A percentile compares a stretch with the other conserved stretches of the same genome.
phyloP scores from a whole-genome alignment of 2,329 filamentous ascomycete genomes.

The Ilyonectria mors-panacis region DNA sequence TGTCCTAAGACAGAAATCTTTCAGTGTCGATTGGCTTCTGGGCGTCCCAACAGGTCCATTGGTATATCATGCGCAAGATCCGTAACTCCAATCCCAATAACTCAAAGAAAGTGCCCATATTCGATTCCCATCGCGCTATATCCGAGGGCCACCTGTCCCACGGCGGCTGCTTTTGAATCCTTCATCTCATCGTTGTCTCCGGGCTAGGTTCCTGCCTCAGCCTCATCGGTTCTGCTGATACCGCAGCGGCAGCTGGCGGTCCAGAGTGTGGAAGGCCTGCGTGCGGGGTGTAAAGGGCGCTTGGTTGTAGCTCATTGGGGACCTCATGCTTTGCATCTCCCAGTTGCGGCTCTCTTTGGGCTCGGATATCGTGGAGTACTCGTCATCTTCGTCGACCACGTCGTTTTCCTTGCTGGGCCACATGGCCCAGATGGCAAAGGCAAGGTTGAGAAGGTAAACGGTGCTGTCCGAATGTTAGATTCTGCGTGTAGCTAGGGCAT shows the following conservation, averaged over 20 bases:
- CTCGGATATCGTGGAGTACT: constrained; percentile 55
- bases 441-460: constrained; percentile 73
- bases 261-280: constrained; percentile 75
- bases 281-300: constrained; percentile 76
- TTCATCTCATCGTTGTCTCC: constrained; percentile 5
- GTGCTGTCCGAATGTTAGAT: constrained; percentile 57
- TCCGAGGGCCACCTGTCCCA: not conserved
- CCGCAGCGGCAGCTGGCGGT: constrained; percentile 70
- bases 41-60: constrained; percentile 15
- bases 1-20: constrained; percentile 19
- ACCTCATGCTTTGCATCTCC: constrained; percentile 71
- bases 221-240: constrained; percentile 46
- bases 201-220: constrained; percentile 7
- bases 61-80: constrained; percentile 22
- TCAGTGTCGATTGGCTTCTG: constrained; percentile 12
- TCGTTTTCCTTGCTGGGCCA: constrained; percentile 70
- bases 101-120: constrained; percentile 17
- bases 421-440: constrained; percentile 72
- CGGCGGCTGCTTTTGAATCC: not conserved
- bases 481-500: not conserved
- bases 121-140: not conserved
- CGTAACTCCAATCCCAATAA: constrained; percentile 25
- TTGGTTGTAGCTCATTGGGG: constrained; percentile 48
- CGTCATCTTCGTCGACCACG: constrained; percentile 59
- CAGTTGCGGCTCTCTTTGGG: constrained; percentile 63